Base-by-base conservation (phyloP, 2,329 filamentous ascomycete genomes). In the Diaporthe sp. region DNA sequence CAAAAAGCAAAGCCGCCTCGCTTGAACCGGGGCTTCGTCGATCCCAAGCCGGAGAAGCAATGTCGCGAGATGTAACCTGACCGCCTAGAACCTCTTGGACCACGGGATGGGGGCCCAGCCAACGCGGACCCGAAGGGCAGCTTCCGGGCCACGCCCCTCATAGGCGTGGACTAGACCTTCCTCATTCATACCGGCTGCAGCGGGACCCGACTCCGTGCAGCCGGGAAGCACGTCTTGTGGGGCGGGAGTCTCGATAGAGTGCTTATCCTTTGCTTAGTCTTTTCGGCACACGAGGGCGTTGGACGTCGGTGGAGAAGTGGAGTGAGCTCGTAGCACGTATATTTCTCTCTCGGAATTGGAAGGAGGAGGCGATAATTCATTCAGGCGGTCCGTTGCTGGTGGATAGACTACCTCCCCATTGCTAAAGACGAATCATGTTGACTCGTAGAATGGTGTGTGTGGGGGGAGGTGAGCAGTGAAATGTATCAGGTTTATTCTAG, bases 11-110 rank as follows among this genome's bases (percentile, higher is more conserved):
- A 42, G n/a, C 31, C 34, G 34, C 63, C 63, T 70, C n/a, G 65
- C 65, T 31, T 42, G 22, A 22, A 39, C 65, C 65, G 49, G 65
- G 65, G 47, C 47, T 22, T 28, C 34, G 17, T 53, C 47, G 49
- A 55, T 70, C 49, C 20, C 65, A 55, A 55, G 47, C 65, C 65
- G 65, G 47, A 68, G 65, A 70, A 70, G 65, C 65, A 70, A 70
- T 70, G 47, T 55, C 49, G 20, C 34, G 34, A 22, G 28, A 42
- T 39, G 28, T 42, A n/a, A 13, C 22, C 31, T 28, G 65, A 53
- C 65, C 65, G 65, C 65, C 65, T 55, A 55, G 65, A 70, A 55
- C 65, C 34, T 31, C n/a, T 42, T 70, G 65, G 65, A 55, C 65
- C 65, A 55, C 65, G 49, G 42, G 8, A 55, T 70, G 65, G 31